Evolutionary conservation across 352 stramenopile species (phyloP), one percentile per base, ranked within the genome.

Genomic region (Pythium brassicae): DNA sequence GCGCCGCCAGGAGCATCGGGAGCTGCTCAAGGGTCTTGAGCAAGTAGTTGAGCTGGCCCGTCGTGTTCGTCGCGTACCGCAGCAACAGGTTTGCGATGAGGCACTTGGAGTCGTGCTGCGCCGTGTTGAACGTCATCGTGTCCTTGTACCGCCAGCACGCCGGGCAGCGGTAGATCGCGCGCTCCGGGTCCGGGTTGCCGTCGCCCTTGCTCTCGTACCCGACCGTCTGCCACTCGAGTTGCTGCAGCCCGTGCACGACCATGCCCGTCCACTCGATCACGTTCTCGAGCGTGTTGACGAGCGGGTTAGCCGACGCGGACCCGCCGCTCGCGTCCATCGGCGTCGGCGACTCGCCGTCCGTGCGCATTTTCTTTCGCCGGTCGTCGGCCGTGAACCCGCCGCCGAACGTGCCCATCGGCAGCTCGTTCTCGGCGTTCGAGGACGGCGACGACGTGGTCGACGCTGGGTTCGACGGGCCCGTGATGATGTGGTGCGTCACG

Each of bases 81-180:
- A 93, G 69, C 50, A 93, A 55, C 15, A 93, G 60, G 61, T 93
- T 93, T 9, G 83, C 83, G 35, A 94, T 92, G 48, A 92, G 45
- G 39, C 83, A 94, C 69, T 92, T 92, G 23, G 74, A 82, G 52
- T 94, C 83, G 62, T 94, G 83, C 39, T 92, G 79, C 8, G 83
- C 80, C 20, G 77, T 87, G 22, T 94, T 81, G 52, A 87, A 91
- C 14, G 83, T 92, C 77, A 94, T 89, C 46, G 84, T 71, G 50
- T 90, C 79, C 57, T 94, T 92, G 72, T 92, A 91, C 43, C 81
- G 69, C 81, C 81, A 92, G 61, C 83, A 94, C 0, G 83, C 79
- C 2, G 83, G 83, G 53, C 83, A 94, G 0, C 83, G 83, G 43
- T 92, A 94, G 49, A 94, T 92, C 11, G 81, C 77, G 29, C 81